Conservation (phyloP, 371 early-diverging fungal species). For the Mucor racemosus region DNA sequence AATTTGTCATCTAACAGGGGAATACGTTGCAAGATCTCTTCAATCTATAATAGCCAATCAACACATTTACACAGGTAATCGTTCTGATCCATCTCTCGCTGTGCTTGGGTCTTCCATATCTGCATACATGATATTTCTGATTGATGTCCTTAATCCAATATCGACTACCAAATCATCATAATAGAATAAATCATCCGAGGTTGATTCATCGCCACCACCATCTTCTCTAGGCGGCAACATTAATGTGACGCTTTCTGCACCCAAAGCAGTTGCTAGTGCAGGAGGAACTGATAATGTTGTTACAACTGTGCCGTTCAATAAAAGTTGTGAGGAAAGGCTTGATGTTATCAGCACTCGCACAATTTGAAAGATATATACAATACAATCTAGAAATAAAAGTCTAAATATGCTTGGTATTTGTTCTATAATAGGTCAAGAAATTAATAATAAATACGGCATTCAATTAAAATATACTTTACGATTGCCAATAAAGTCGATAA, state of each 20-base stretch:
- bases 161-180: constrained; percentile 45
- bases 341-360: constrained; percentile 45
- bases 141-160: constrained; percentile 36
- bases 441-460: not conserved
- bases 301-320: constrained; percentile 31
- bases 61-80: constrained; percentile 36
- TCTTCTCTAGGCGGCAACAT: constrained; percentile 37
- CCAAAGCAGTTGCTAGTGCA: constrained; percentile 34
- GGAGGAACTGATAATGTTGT: constrained; percentile 33
- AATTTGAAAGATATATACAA: constrained; percentile 40
- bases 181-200: constrained; percentile 37
- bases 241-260: constrained; percentile 37
- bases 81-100: constrained; percentile 40
- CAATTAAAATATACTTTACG: constrained; percentile 26
- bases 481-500: constrained; percentile 55
- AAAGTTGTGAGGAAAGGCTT: constrained; percentile 42
- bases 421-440: constrained; percentile 18
- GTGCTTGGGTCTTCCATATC: constrained; percentile 32
- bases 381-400: constrained; percentile 36
- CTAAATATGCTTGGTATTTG: constrained; percentile 35
- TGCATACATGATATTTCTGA: constrained; percentile 38
- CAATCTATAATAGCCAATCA: too few relatives aligned
- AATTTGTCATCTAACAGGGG: too few relatives aligned
- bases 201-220: constrained; percentile 14
- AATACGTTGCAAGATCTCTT: too few relatives aligned